phyloP scores from a whole-genome alignment of 441 rosid species.

The Lepidium campestre region DNA sequence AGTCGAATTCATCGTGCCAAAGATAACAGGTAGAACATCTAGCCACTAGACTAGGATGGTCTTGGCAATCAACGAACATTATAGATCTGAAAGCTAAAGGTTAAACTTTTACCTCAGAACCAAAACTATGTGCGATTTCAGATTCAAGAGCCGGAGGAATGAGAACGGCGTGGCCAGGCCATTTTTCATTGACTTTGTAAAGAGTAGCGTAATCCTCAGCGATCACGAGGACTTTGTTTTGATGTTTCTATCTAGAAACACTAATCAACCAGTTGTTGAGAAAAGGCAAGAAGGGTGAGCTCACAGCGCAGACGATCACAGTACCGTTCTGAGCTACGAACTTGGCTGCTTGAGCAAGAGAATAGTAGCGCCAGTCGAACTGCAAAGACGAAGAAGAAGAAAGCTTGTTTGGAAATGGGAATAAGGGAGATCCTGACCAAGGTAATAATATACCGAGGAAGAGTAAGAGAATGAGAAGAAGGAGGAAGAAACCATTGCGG shows the following conservation, averaged over 20 bases:
- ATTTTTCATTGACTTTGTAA: conserved; percentile 54
- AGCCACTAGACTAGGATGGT: too few species aligned
- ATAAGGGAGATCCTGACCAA: conserved; percentile 40
- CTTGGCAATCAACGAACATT: too few species aligned
- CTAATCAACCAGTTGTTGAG: conserved; percentile 85
- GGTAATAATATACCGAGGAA: conserved; percentile 65
- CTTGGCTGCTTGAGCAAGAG: conserved; percentile 55
- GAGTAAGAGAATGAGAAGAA: conserved; percentile 39
- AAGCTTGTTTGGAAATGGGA: conserved; percentile 29
- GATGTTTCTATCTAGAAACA: conserved; percentile 63
- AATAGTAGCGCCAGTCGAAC: conserved; percentile 61
- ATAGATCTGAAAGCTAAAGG: too few species aligned
- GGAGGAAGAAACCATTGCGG: background rate
- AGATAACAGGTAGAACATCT: too few species aligned
- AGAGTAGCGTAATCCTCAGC: conserved; percentile 92
- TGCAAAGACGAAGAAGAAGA: background rate
- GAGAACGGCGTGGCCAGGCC: conserved; percentile 94
- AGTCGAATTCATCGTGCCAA: too few species aligned
- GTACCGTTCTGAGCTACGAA: conserved; percentile 74
- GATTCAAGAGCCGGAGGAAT: conserved; percentile 76
- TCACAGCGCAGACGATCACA: conserved; percentile 73
- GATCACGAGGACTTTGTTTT: conserved; percentile 72
- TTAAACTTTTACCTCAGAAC: conserved; percentile 27
- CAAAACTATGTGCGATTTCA: conserved; percentile 69
- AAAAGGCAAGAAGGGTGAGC: conserved; percentile 72